Base-by-base conservation (phyloP, 768 basidiomycete genomes). In the Leccinum olivaceopallidum region DNA sequence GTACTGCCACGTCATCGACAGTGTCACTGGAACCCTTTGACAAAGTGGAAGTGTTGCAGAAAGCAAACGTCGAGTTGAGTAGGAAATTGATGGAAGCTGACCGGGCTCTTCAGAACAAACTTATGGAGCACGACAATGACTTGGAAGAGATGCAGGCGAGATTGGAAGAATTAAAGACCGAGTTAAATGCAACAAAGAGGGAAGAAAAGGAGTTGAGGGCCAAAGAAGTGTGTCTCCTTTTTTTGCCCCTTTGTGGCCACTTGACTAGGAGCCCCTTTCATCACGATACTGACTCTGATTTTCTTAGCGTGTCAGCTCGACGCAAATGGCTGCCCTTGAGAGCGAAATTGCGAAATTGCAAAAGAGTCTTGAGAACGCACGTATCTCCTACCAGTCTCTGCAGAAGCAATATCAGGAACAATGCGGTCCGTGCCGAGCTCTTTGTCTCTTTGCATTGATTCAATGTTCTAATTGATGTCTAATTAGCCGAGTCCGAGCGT, bases 351-450 rank as follows among this genome's bases (percentile, higher is more conserved):
- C 84, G 1, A 92, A 89, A 69, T 70, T 92, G 50, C 86, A 87
- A 60, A 88, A 88, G 69, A 80, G 78, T 18, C 78, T 97, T 39
- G 94, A 96, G 52, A 84, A 80, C 44, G 83, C 92, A 13, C 86
- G 88, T 55, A 73, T 82, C 22, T 85, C 86, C 18, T 93, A 94
- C 71, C 81, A 84, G 61, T 88, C 83, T 65, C 77, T 96, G 62
- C 90, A 95, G 68, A 87, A 87, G 67, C 92, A 93, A 70, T 97
- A 96, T 67, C 85, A 89, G 65, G 93, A 96, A 69, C 95, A 96
- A 75, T 89, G 87, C 67, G 76, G 89, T 91, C 71, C 20, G 88
- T 84, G 49, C 32, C n/a, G 10, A 60, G 12, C 55, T 50, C 6
- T 18, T 52, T 51, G 7, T 47, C 47, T 13, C 22, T 28, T 52